A percentile compares a stretch with the other conserved stretches of the same genome.
Conservation (phyloP, 257 asterid genomes). For the Solanum paucissectum region DNA sequence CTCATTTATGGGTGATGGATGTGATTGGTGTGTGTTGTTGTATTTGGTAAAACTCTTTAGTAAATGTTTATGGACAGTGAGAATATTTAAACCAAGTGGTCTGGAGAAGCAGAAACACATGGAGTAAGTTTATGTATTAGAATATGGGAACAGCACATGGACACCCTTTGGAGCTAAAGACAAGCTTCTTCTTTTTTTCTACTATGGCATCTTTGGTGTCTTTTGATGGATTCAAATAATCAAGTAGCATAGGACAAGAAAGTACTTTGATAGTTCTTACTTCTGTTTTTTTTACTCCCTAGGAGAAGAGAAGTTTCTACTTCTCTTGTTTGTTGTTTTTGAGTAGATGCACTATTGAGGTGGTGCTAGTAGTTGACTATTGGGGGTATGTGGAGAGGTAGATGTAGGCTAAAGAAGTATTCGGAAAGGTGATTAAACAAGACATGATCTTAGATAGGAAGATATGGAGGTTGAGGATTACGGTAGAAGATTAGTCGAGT, state of each 20-base stretch:
- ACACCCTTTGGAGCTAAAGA: conserved; percentile 36
- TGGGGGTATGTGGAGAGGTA: neutral
- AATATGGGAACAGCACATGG: conserved; percentile 49
- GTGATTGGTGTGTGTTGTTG: neutral
- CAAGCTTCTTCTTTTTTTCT: conserved; percentile 7
- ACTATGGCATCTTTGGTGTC: neutral
- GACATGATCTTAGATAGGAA: neutral
- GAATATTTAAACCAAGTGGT: conserved; percentile 38
- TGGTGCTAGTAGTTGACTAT: neutral
- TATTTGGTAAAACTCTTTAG: neutral
- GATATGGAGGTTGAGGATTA: neutral
- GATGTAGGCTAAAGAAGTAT: neutral
- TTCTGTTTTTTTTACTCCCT: neutral
- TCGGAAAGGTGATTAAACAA: neutral
- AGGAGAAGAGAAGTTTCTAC: neutral
- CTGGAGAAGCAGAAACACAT: conserved; percentile 47
- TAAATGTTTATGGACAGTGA: conserved; percentile 27
- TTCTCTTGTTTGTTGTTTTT: neutral
- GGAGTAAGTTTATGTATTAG: conserved; percentile 19
- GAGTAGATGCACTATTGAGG: neutral
- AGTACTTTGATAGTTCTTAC: neutral
- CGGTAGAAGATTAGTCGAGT: neutral
- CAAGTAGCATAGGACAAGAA: neutral
- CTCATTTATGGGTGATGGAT: neutral
- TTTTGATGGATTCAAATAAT: neutral